Base-by-base conservation (phyloP, 1,284 basidiomycete genomes). In the Malassezia arunalokei region DNA sequence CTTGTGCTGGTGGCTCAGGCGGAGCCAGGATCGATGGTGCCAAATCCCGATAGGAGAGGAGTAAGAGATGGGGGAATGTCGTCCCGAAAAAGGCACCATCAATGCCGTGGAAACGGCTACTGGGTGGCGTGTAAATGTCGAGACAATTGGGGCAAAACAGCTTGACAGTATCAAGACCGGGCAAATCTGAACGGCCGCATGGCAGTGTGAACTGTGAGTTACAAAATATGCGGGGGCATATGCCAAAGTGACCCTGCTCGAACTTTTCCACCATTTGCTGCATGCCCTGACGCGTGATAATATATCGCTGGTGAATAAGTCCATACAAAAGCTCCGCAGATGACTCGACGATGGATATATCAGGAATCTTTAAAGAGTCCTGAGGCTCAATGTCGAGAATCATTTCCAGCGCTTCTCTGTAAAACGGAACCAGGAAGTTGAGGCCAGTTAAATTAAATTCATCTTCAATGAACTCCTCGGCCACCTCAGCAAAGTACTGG, bases 361-460 rank as follows among this genome's bases (percentile, higher is more conserved):
- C 79, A 0, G 79, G 79, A 28, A 81, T 79, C 59, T 79, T 79
- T 48, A 87, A 82, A 24, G 87, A 83, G 73, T 98, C 94, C 75
- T 98, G 75, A 77, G 94, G 88, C 77, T 99, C 94, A 47, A 98
- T 92, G 75, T 99, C 94, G 56, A 99, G 77, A n/a, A 98, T 90
- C 94, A 99, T 99, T 77, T 99, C 94, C 82, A 99, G 84, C 28
- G 94, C 94, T 75, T 98, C 94, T 75, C 95, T 91, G 88, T 94
- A 99, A 73, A 98, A 99, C 8, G 94, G 79, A 1, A 98, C 91
- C 79, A 95, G 84, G 15, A 82, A 81, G 73, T 90, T 91, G 61
- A 99, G 76, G 1, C 94, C 94, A 0, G 94, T 99, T 49, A 98
- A 78, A 77, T 99, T 99, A 77, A 99, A 99, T 74, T 99, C 94